phyloP scores from a whole-genome alignment of 495 filamentous ascomycete genomes.

The Xylona heveae region DNA sequence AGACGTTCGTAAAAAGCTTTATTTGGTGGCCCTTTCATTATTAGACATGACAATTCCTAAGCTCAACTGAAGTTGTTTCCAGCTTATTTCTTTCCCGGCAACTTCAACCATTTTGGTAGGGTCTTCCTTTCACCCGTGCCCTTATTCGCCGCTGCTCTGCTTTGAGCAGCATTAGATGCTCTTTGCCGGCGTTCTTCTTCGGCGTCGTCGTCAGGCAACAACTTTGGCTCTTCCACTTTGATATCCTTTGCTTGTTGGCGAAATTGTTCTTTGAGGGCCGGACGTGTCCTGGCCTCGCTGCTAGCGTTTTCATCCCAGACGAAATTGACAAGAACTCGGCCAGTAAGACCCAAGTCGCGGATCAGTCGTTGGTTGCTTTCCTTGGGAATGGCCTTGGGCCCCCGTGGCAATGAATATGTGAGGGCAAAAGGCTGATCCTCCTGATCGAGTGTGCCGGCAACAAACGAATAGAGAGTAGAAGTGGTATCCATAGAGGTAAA shows the following conservation, averaged over 20 bases:
- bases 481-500: constrained; percentile 43
- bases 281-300: constrained; percentile 15
- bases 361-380: constrained; percentile 38
- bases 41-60: no score
- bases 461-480: constrained; percentile 42
- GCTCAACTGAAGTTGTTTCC: constrained; percentile 1
- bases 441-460: constrained; percentile 18
- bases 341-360: constrained; percentile 42
- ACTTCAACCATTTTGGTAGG: constrained; percentile 52
- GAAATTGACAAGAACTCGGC: constrained; percentile 54
- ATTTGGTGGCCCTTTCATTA: no score
- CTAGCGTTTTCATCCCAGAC: constrained; percentile 44
- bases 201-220: constrained; percentile 17
- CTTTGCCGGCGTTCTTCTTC: constrained; percentile 22
- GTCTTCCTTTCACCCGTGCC: constrained; percentile 17
- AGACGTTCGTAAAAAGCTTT: no score
- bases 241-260: constrained; percentile 45
- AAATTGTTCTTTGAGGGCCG: constrained; percentile 44
- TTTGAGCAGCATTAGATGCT: constrained; percentile 11
- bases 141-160: constrained; percentile 6
- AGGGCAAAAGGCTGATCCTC: constrained; percentile 30
- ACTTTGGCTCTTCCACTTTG: constrained; percentile 26
- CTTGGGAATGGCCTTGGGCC: constrained; percentile 6
- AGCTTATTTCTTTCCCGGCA: constrained; percentile 23
- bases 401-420: constrained; percentile 15